Conservation (phyloP, 495 filamentous ascomycete genomes). For the Hyphodiscus hymeniophilus region DNA sequence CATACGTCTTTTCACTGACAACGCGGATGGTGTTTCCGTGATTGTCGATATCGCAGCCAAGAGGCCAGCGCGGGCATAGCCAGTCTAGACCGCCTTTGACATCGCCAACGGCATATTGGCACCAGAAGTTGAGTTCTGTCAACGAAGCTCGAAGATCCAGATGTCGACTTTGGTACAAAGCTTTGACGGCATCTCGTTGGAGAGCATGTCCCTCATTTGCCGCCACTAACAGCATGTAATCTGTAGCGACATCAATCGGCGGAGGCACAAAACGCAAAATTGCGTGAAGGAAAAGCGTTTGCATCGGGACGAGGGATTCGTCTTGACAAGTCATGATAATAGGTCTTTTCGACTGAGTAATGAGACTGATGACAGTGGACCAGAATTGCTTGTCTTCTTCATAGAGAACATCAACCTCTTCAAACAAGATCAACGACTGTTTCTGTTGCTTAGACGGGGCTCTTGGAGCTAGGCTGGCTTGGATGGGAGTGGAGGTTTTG, state of each 20-base stretch:
- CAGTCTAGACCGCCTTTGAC: slow-evolving; percentile 80
- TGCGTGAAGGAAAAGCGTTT: slow-evolving; percentile 66
- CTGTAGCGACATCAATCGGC: slow-evolving; percentile 58
- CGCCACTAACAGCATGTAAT: slow-evolving; percentile 75
- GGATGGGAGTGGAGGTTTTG: slow-evolving; percentile 10
- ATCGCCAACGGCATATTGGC: slow-evolving; percentile 92
- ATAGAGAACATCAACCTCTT: slow-evolving; percentile 90
- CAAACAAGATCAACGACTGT: slow-evolving; percentile 89
- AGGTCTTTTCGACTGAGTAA: slow-evolving; percentile 77
- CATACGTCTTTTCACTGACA: slow-evolving; percentile 74
- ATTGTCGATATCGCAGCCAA: slow-evolving; percentile 56
- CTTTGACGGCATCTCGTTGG: slow-evolving; percentile 51
- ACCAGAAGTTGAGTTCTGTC: slow-evolving; percentile 91
- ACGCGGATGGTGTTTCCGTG: slow-evolving; percentile 63
- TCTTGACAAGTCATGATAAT: slow-evolving; percentile 94
- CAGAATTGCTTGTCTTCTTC: slow-evolving; percentile 96
- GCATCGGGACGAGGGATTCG: slow-evolving; percentile 64
- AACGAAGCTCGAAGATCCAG: slow-evolving; percentile 73
- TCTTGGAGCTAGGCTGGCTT: slow-evolving; percentile 1
- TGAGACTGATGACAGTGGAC: slow-evolving; percentile 67
- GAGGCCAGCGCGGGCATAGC: slow-evolving; percentile 72
- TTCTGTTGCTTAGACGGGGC: slow-evolving; percentile 53
- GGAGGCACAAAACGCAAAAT: slow-evolving; percentile 76
- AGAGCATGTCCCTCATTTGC: slow-evolving; percentile 88
- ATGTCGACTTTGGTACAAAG: slow-evolving; percentile 58